Percentiles rank a stretch among this genome's conserved stretches.
These are phyloP conservation scores for Luvunga scandens DNA, from an alignment of 345 rosid species.

Conservation along the genomic window DNA sequence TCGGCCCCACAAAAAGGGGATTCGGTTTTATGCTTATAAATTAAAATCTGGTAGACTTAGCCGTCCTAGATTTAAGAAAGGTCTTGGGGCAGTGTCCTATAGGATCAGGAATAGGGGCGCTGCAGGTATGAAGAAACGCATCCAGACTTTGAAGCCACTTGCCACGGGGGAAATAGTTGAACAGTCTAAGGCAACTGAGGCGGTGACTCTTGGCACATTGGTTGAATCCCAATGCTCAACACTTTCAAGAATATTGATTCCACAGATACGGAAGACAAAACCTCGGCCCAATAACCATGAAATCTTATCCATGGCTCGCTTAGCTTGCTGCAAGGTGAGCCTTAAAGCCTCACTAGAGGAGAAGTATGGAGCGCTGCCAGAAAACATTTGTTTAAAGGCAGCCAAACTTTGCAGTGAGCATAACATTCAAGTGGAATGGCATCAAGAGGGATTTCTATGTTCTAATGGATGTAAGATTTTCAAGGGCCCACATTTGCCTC, in stretches of 20 bases:
- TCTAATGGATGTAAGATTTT: slow-evolving; percentile 71
- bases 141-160: slow-evolving; percentile 63
- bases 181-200: slow-evolving; percentile 36
- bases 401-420: slow-evolving; percentile 95
- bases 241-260: slow-evolving; percentile 66
- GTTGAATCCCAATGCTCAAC: slow-evolving; percentile 61
- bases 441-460: slow-evolving; percentile 68
- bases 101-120: slow-evolving; percentile 68
- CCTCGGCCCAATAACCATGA: slow-evolving; percentile 84
- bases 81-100: slow-evolving; percentile 71
- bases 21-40: slow-evolving; percentile 65
- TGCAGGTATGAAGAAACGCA: slow-evolving; percentile 69
- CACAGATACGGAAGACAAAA: slow-evolving; percentile 71
- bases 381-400: slow-evolving; percentile 75
- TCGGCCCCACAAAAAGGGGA: slow-evolving; percentile 64
- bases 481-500: slow-evolving; percentile 34
- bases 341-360: slow-evolving; percentile 74
- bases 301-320: slow-evolving; percentile 70
- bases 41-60: slow-evolving; percentile 92
- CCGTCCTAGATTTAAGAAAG: slow-evolving; percentile 84
- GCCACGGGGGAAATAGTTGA: slow-evolving; percentile 28
- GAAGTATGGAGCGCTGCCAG: slow-evolving; percentile 72
- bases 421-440: slow-evolving; percentile 85
- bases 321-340: slow-evolving; percentile 85
- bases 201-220: slow-evolving; percentile 44